Evolutionary conservation across 1,284 basidiomycete species (phyloP), one percentile per base, ranked within the genome.

Genomic region (Cerrena zonata): DNA sequence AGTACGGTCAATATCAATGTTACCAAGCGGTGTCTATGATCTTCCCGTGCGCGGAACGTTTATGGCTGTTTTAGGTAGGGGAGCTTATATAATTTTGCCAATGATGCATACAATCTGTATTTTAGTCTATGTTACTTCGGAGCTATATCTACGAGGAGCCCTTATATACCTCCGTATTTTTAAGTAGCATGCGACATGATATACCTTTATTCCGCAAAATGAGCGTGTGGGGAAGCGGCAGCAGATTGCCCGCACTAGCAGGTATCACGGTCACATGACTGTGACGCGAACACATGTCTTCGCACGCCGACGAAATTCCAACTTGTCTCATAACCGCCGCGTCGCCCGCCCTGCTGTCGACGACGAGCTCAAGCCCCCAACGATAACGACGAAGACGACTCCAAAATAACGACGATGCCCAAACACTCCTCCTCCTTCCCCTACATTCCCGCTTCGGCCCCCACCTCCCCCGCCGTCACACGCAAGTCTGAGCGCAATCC

Each of bases 401-500:
- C 49, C 52, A 37, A 50, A n/a, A 22, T 48, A 22, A 53, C 27
- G 47, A 52, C 53, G 54, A 63, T 64, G 61, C 55, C 63, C 39
- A 65, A 59, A 57, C 61, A 62, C 47, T 56, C 61, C 27, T 55
- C 62, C 38, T 40, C 51, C 19, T 49, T 48, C 27, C 52, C 56
- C 21, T 24, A 50, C 48, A 59, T 64, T 54, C 73, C 74, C 46
- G 71, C 70, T 43, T 77, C 75, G 43, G 72, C 74, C 41, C 76
- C 75, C 36, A 69, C 71, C 3, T 74, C 76, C 27, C 76, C 75
- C 25, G 65, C 68, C 51, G 65, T 69, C n/a, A 52, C 63, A 51
- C 74, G 72, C 49, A 69, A 67, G 56, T 56, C 65, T 56, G 67
- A 73, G 47, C 69, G 70, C 30, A 56, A 63, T 27, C 62, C 66